phyloP scores from a whole-genome alignment of 2,329 filamentous ascomycete genomes.

The Ophiostoma populinum region DNA sequence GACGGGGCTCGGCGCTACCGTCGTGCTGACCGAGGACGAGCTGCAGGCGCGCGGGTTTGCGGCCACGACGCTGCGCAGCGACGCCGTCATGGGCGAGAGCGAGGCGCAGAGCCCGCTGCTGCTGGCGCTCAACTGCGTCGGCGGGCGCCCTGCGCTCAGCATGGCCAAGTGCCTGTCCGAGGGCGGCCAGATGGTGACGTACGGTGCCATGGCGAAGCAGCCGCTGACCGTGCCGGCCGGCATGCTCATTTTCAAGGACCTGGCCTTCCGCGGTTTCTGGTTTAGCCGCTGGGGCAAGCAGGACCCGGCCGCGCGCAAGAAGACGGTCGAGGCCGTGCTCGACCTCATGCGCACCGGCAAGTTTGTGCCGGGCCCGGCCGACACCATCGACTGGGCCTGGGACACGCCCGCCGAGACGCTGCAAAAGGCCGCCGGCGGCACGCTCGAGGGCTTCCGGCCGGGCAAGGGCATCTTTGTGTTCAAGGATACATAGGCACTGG shows the following conservation, averaged over 20 bases:
- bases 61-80: slow-evolving; percentile 31
- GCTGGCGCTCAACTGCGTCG: slow-evolving; percentile 83
- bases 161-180: slow-evolving; percentile 58
- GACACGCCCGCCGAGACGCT: slow-evolving; percentile 56
- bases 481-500: slow-evolving; percentile 30
- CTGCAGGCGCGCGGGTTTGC: slow-evolving; percentile 40
- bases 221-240: slow-evolving; percentile 68
- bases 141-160: slow-evolving; percentile 65
- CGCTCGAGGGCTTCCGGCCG: slow-evolving; percentile 64
- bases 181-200: slow-evolving; percentile 68
- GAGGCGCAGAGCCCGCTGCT: slow-evolving; percentile 41
- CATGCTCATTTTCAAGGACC: slow-evolving; percentile 82
- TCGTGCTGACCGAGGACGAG: slow-evolving; percentile 38
- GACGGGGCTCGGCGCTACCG: slow-evolving; percentile 34
- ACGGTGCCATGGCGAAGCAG: slow-evolving; percentile 87
- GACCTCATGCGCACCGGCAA: slow-evolving; percentile 54
- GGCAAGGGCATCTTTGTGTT: slow-evolving; percentile 90
- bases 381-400: slow-evolving; percentile 69
- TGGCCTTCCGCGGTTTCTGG: slow-evolving; percentile 88
- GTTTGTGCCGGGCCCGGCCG: slow-evolving; percentile 71
- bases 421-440: slow-evolving; percentile 60
- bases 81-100: slow-evolving; percentile 51
- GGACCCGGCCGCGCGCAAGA: slow-evolving; percentile 54
- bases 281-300: slow-evolving; percentile 73
- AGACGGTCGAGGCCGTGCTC: slow-evolving; percentile 73